These are phyloP conservation scores for Trichoderma virens DNA, from an alignment of 495 filamentous ascomycete genomes.

Conservation along the genomic window DNA sequence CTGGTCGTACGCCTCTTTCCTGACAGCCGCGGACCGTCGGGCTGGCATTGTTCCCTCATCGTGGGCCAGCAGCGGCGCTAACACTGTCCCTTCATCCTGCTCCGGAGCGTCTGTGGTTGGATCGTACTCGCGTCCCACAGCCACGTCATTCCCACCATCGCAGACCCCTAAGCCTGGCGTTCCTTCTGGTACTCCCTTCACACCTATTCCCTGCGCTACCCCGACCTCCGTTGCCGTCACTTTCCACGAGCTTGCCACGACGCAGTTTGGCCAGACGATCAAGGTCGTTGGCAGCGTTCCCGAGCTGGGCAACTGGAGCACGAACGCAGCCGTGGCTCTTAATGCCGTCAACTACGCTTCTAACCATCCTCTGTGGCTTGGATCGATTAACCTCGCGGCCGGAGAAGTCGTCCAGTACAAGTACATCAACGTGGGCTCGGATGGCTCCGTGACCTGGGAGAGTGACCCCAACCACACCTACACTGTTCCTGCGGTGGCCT, in stretches of 20 bases:
- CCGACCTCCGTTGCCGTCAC: constrained; percentile 47
- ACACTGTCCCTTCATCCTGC: constrained; percentile 49
- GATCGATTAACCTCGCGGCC: constrained; percentile 40
- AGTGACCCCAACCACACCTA: constrained; percentile 54
- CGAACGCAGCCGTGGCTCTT: constrained; percentile 41
- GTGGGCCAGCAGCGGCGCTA: constrained; percentile 39
- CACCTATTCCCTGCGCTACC: constrained; percentile 32
- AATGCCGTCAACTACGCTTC: constrained; percentile 45
- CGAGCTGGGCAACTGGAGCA: constrained; percentile 51
- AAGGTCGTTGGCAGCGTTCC: constrained; percentile 49
- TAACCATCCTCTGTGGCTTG: constrained; percentile 51
- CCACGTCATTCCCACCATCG: constrained; percentile 47
- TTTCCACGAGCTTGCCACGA: constrained; percentile 50
- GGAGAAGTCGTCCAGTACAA: constrained; percentile 58
- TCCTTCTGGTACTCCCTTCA: constrained; percentile 20
- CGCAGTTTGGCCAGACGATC: constrained; percentile 50
- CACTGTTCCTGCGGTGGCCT: constrained; percentile 41
- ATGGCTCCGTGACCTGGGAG: constrained; percentile 55
- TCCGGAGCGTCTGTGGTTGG: constrained; percentile 43
- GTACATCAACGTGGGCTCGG: constrained; percentile 50
- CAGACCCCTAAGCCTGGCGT: constrained; percentile 37
- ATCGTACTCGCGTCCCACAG: constrained; percentile 49
- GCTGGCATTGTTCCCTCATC: constrained; percentile 44
- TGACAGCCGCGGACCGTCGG: constrained; percentile 46
- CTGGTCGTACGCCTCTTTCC: constrained; percentile 62